phyloP scores from a whole-genome alignment of 2,329 filamentous ascomycete species.

The Venturia oleaginea region DNA sequence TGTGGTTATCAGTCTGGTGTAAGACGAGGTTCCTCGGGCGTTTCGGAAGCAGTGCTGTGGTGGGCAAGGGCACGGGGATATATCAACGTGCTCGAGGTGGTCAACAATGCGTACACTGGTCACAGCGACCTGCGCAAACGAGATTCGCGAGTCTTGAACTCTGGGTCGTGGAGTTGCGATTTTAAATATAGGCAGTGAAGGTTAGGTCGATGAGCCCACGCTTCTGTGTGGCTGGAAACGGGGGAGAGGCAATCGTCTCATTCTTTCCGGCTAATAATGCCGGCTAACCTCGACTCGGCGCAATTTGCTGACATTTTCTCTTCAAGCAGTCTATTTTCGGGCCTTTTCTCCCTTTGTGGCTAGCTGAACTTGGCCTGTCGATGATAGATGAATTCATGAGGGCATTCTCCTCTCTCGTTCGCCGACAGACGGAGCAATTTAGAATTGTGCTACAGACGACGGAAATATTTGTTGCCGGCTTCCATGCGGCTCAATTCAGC shows the following conservation, averaged over 20 bases:
- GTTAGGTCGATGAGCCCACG: conserved; percentile 29
- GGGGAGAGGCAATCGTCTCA: background rate
- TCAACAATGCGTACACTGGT: background rate
- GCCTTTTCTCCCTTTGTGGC: background rate
- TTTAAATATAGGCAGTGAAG: conserved; percentile 20
- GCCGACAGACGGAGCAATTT: background rate
- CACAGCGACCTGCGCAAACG: background rate
- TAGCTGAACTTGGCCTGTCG: background rate
- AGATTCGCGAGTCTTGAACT: background rate
- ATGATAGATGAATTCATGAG: conserved; percentile 7
- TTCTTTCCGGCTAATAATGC: background rate
- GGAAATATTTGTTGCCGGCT: background rate
- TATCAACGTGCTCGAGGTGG: background rate
- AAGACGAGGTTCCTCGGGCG: conserved; percentile 3
- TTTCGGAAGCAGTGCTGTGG: background rate
- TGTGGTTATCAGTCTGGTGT: background rate
- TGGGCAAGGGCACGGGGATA: background rate
- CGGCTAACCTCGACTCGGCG: background rate
- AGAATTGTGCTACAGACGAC: background rate
- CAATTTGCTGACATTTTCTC: background rate
- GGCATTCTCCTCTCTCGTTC: background rate
- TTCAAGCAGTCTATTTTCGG: background rate
- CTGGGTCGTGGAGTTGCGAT: conserved; percentile 4
- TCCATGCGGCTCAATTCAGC: background rate
- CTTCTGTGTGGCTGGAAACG: background rate